phyloP scores from a whole-genome alignment of 768 basidiomycete genomes.

The Tulasnella sp. region DNA sequence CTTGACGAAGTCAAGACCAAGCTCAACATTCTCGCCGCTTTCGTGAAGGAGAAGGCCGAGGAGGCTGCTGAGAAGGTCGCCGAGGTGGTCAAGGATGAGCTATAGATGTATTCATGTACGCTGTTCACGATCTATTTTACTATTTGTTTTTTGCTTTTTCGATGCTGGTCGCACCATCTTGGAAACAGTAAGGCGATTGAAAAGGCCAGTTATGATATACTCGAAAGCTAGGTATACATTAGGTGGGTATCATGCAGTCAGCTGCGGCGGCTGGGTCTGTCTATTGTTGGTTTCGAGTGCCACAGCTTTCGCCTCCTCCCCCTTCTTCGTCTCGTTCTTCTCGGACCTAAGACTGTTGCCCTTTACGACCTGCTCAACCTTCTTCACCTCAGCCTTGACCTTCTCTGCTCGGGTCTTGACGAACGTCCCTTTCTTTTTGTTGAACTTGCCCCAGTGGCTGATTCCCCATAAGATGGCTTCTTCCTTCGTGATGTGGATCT shows the following conservation, averaged over 20 bases:
- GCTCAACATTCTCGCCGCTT: constrained; percentile 75
- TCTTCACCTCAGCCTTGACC: constrained; percentile 35
- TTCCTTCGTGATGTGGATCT: constrained; percentile 59
- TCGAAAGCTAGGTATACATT: not conserved
- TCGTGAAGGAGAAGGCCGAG: constrained; percentile 42
- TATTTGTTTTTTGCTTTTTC: not conserved
- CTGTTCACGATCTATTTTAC: not conserved
- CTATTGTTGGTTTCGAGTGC: not conserved
- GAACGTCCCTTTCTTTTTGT: constrained; percentile 43
- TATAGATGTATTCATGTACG: not conserved
- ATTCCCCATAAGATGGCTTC: constrained; percentile 59
- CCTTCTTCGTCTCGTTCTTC: not conserved
- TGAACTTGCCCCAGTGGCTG: constrained; percentile 47
- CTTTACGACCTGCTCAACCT: not conserved
- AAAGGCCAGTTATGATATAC: not conserved
- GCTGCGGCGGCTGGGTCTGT: not conserved
- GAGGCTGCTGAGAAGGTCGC: constrained; percentile 34
- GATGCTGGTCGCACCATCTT: not conserved
- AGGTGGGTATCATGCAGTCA: not conserved
- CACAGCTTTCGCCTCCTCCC: not conserved
- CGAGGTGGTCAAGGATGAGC: constrained; percentile 36
- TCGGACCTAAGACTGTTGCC: not conserved
- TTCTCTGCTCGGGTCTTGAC: constrained; percentile 41
- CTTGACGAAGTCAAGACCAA: constrained; percentile 93
- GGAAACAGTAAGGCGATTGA: not conserved